A percentile compares a stretch with the other conserved stretches of the same genome.
These are phyloP conservation scores for Dactylellina sp. DNA, from an alignment of 2,329 filamentous ascomycete species.

Conservation along the genomic window DNA sequence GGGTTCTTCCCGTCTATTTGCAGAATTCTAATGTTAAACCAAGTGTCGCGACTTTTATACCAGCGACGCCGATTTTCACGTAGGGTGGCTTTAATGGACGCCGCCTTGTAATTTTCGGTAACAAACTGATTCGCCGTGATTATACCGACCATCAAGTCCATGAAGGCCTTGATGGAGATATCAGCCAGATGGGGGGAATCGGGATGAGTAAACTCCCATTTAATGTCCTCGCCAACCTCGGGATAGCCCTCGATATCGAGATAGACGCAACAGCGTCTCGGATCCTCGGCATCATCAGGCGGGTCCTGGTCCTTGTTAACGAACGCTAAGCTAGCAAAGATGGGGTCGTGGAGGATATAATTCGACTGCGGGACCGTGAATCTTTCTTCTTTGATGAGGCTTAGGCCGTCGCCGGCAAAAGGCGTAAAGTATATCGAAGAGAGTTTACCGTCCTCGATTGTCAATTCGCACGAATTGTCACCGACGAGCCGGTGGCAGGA, in stretches of 20 bases:
- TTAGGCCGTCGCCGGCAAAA: not conserved
- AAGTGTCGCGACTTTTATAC: not conserved
- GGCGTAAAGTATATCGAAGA: not conserved
- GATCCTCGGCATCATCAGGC: not conserved
- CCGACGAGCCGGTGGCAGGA: not conserved
- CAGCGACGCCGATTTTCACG: not conserved
- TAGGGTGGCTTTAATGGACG: not conserved
- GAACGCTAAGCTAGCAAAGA: conserved; percentile 2
- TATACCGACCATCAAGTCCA: conserved; percentile 1
- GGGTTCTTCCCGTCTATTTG: not conserved
- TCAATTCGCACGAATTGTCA: not conserved
- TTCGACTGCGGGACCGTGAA: not conserved
- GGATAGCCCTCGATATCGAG: conserved; percentile 2
- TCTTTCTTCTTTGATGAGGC: not conserved
- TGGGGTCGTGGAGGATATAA: conserved; percentile 8
- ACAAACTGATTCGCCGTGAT: not conserved
- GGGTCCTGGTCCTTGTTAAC: not conserved
- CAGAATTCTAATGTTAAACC: not conserved
- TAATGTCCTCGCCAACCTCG: not conserved
- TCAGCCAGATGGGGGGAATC: not conserved
- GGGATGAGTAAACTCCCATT: not conserved
- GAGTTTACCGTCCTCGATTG: not conserved
- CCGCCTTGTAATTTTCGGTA: not conserved
- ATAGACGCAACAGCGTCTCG: not conserved
- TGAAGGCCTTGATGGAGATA: conserved; percentile 16